phyloP scores from a whole-genome alignment of 345 rosid species.

The Corchorus capsularis region DNA sequence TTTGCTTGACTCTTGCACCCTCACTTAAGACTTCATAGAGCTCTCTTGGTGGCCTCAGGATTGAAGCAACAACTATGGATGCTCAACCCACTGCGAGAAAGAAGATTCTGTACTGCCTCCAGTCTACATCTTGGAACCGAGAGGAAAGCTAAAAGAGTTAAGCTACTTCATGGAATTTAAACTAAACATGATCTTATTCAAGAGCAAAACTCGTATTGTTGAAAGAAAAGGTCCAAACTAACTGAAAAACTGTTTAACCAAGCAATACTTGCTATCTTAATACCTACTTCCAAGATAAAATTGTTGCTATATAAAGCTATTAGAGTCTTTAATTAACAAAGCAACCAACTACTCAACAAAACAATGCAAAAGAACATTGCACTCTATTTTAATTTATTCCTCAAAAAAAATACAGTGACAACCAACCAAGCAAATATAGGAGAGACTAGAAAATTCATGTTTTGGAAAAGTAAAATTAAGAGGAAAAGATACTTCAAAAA shows the following conservation, averaged over 20 bases:
- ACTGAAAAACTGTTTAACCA: slow-evolving; percentile 3
- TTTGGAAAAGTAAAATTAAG: background rate
- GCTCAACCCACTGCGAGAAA: slow-evolving; percentile 12
- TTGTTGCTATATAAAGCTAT: background rate
- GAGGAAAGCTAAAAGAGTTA: slow-evolving; percentile 12
- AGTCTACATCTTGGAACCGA: slow-evolving; percentile 13
- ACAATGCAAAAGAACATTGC: background rate
- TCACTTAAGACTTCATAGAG: background rate
- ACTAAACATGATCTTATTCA: slow-evolving; percentile 2
- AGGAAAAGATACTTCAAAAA: background rate
- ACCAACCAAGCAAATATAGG: background rate
- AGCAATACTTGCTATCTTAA: slow-evolving; percentile 5
- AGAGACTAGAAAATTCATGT: background rate
- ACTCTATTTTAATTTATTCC: background rate
- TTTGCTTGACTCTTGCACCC: slow-evolving; percentile 6
- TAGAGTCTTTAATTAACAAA: background rate
- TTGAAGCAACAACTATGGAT: background rate
- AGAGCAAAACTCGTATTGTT: background rate
- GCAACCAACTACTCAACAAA: background rate
- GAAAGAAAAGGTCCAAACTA: background rate
- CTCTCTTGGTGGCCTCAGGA: background rate
- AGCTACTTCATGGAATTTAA: background rate
- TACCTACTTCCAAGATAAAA: background rate
- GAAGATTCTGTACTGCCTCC: background rate
- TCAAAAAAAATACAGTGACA: background rate